Evolutionary conservation across 192 early-diverging fungal species (phyloP), one percentile per base, ranked within the genome.

Genomic region (Coemansia sp.): DNA sequence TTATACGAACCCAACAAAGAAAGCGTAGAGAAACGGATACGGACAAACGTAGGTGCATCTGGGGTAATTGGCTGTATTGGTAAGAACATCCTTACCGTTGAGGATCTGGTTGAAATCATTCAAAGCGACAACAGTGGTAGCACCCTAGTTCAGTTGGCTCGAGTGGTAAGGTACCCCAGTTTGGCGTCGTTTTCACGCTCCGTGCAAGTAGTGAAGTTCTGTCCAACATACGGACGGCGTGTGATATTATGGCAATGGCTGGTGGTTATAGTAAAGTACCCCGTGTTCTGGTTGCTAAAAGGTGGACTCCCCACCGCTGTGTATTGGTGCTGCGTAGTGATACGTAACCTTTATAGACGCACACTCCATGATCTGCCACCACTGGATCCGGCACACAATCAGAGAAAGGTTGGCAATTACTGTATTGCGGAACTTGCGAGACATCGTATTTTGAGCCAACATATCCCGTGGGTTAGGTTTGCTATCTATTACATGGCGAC

Each of bases 191-290:
- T 78, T 5, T 15, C 26, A 0, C 21, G 55, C 6, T 54, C 48
- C 0, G 41, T 78, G 2, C 52, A 43, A 3, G 47, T 63, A 0
- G 48, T 70, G 37, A 13, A 66, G 12, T 70, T 65, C 58, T 63
- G 67, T 10, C 77, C 77, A 2, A 59, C 26, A 5, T 18, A 26
- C 0, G 71, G 71, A 7, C 71, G 63, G 11, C 40, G 70, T 5
- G 65, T 80, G 26, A 63, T 71, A 5, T n/a, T 71, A 22, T 65
- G 61, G 26, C 77, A 80, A 36, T 71, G 72, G 68, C 0, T 64
- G 49, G 67, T 22, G 5, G 41, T 76, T 46, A 2, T 41, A 6
- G 26, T 57, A 7, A 36, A 16, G 41, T 69, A 69, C 21, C 16
- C 51, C 11, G 21, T 15, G 41, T 40, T 37, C 47, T 61, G 61